phyloP scores from a whole-genome alignment of 805 yeast species.

The Starmerella kuoi region DNA sequence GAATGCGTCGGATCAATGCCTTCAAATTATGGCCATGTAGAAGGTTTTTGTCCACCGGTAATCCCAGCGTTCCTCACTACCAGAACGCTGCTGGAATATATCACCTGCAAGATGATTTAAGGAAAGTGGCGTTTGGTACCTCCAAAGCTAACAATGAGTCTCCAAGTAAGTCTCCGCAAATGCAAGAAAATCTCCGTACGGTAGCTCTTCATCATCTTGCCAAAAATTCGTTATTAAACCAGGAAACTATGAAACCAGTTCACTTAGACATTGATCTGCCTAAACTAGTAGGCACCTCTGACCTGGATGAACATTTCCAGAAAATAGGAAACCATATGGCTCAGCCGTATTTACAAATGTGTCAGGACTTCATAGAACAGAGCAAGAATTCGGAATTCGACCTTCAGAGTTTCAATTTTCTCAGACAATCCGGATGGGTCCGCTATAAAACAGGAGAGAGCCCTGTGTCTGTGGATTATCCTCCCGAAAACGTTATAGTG shows the following conservation, averaged over 20 bases:
- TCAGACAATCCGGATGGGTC: slow-evolving; percentile 62
- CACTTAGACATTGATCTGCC: slow-evolving; percentile 39
- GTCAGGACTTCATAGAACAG: slow-evolving; percentile 33
- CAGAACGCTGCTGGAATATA: slow-evolving; percentile 28
- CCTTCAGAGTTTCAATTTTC: not conserved
- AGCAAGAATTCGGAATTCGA: not conserved
- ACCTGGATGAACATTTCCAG: slow-evolving; percentile 76
- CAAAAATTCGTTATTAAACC: slow-evolving; percentile 13
- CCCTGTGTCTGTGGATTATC: slow-evolving; percentile 52
- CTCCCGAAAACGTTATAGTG: slow-evolving; percentile 58
- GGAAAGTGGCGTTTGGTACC: slow-evolving; percentile 11
- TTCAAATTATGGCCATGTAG: no score
- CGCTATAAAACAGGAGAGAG: slow-evolving; percentile 39
- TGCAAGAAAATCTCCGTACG: slow-evolving; percentile 1
- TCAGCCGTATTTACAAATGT: slow-evolving; percentile 47
- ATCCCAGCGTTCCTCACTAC: no score
- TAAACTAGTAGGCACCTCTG: slow-evolving; percentile 45
- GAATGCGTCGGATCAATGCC: no score
- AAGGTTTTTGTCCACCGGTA: no score
- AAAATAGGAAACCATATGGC: slow-evolving; percentile 45
- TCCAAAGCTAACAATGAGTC: not conserved
- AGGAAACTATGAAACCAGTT: slow-evolving; percentile 16
- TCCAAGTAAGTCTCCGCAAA: not conserved
- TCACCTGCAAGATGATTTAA: slow-evolving; percentile 21
- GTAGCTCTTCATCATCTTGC: slow-evolving; percentile 18